Conservation (phyloP, 129 eudicot species). For the Apium graveolens region DNA sequence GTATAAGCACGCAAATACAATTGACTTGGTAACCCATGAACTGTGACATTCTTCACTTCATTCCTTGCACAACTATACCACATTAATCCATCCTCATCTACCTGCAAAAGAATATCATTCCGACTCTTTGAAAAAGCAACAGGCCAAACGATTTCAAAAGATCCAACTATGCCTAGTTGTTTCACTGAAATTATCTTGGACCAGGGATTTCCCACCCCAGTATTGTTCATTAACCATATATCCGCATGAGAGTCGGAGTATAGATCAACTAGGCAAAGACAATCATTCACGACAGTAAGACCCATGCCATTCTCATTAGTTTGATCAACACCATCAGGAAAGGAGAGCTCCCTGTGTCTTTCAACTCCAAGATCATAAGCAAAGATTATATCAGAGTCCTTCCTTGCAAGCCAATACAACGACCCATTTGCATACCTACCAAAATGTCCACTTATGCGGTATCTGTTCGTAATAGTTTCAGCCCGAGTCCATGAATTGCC, state of each 20-base stretch:
- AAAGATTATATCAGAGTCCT: background rate
- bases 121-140: background rate
- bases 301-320: background rate
- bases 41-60: background rate
- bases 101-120: background rate
- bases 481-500: background rate
- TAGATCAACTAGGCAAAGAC: background rate
- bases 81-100: background rate
- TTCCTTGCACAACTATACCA: background rate
- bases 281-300: background rate
- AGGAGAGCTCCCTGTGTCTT: background rate
- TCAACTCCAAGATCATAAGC: slow-evolving; percentile 5
- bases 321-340: background rate
- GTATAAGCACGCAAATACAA: background rate
- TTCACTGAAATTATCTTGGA: background rate
- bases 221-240: background rate
- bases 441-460: background rate
- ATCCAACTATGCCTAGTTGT: background rate
- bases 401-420: background rate
- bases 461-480: background rate
- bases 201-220: background rate
- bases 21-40: background rate
- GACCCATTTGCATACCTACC: background rate
- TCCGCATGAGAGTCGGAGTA: background rate
- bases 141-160: background rate